phyloP scores from a whole-genome alignment of 805 yeast genomes.

The Blastobotrys americana region DNA sequence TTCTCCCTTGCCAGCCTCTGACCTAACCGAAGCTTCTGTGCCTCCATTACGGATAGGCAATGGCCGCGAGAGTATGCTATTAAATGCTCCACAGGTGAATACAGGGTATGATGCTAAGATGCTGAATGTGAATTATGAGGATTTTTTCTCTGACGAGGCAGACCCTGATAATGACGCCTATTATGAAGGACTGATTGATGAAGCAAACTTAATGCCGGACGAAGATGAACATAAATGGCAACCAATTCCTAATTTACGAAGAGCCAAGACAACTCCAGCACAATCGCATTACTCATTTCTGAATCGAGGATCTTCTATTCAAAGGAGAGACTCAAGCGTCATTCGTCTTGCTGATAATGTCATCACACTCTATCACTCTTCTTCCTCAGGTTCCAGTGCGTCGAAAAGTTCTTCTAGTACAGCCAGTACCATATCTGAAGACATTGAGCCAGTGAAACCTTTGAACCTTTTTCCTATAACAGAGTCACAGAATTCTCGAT shows the following conservation, averaged over 20 bases:
- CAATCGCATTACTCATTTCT: background rate
- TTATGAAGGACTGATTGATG: slow-evolving; percentile 43
- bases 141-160: slow-evolving; percentile 26
- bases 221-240: slow-evolving; percentile 28
- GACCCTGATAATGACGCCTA: slow-evolving; percentile 31
- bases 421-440: background rate
- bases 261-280: background rate
- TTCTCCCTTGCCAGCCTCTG: slow-evolving; percentile 7
- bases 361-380: slow-evolving; percentile 8
- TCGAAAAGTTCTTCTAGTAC: background rate
- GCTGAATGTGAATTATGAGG: background rate
- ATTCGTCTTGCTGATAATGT: slow-evolving; percentile 9
- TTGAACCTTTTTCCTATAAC: background rate
- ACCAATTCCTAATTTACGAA: background rate
- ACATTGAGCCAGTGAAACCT: background rate
- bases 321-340: slow-evolving; percentile 12
- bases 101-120: background rate
- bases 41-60: slow-evolving; percentile 5
- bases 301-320: slow-evolving; percentile 4
- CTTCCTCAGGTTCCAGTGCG: slow-evolving; percentile 1
- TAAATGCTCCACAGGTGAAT: background rate
- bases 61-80: too few species aligned
- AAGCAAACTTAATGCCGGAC: slow-evolving; percentile 44
- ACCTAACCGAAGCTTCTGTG: slow-evolving; percentile 19
- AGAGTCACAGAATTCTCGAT: too few species aligned